Conservation (phyloP, 2,329 filamentous ascomycete genomes). For the Xylariaceae sp. region DNA sequence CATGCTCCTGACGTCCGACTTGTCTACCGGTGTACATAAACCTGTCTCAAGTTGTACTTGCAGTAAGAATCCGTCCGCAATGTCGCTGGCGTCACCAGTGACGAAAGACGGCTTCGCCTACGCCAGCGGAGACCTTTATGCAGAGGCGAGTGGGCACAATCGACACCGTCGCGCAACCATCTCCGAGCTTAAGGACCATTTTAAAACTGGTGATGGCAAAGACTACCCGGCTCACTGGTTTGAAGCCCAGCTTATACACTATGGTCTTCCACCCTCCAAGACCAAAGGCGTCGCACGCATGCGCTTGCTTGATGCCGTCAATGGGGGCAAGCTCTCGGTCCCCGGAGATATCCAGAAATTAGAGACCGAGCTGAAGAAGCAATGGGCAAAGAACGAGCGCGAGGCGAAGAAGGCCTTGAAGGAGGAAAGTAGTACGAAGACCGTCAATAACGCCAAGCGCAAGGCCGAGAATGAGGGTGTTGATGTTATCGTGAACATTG, state of each 20-base stretch:
- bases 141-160: constrained; percentile 39
- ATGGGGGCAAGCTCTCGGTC: constrained; percentile 43
- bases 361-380: constrained; percentile 53
- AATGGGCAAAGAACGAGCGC: constrained; percentile 49
- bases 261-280: constrained; percentile 54
- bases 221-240: constrained; percentile 59
- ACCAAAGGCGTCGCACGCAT: constrained; percentile 55
- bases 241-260: constrained; percentile 59
- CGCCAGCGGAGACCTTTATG: constrained; percentile 40
- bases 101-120: constrained; percentile 40
- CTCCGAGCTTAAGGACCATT: constrained; percentile 42
- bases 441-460: constrained; percentile 27
- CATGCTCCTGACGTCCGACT: too few relatives aligned
- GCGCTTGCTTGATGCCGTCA: constrained; percentile 54
- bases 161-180: constrained; percentile 43
- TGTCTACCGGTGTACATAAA: too few relatives aligned
- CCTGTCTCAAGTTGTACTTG: too few relatives aligned
- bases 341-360: constrained; percentile 45
- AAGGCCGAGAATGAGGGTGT: constrained; percentile 27
- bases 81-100: constrained; percentile 28
- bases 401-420: constrained; percentile 40
- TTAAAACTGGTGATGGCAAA: constrained; percentile 38
- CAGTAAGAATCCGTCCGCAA: too few relatives aligned
- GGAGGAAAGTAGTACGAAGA: constrained; percentile 1
- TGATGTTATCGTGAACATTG: constrained; percentile 23